A percentile compares a stretch with the other conserved stretches of the same genome.
Evolutionary conservation across 306 rosid genomes (phyloP).

Genomic region (Echinosophora koreensis): DNA sequence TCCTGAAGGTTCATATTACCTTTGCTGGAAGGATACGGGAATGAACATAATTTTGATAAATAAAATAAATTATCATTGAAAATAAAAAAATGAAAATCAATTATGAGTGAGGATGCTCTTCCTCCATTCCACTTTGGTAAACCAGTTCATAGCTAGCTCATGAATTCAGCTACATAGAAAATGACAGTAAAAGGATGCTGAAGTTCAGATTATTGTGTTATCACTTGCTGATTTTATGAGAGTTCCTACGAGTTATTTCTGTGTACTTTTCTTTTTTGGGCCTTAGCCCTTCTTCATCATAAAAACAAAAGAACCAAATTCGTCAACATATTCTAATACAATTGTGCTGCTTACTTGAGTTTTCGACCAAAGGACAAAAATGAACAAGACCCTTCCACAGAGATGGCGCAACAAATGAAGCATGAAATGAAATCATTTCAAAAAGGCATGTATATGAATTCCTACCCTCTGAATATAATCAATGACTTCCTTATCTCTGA

Average conservation of each 20-base stretch:
- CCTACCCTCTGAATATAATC: constrained; percentile 87
- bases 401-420: constrained; percentile 38
- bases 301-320: constrained; percentile 8
- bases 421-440: constrained; percentile 34
- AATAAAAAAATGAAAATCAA: constrained; percentile 13
- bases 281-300: no score
- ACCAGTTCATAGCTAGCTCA: constrained; percentile 22
- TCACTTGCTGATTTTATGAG: neutral
- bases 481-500: constrained; percentile 83
- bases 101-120: constrained; percentile 4
- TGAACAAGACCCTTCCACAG: neutral
- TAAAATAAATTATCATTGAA: neutral
- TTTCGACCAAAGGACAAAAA: constrained; percentile 13
- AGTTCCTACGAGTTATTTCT: no score
- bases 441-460: constrained; percentile 4
- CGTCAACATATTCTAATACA: constrained; percentile 3
- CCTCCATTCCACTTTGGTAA: constrained; percentile 11
- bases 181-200: constrained; percentile 3
- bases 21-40: constrained; percentile 11
- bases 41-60: neutral
- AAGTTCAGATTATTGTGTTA: neutral
- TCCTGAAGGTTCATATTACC: constrained; percentile 2
- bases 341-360: constrained; percentile 29
- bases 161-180: constrained; percentile 15
- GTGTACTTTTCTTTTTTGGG: no score